These are phyloP conservation scores for Trichodelitschia bisporula DNA, from an alignment of 495 filamentous ascomycete species.

Conservation along the genomic window DNA sequence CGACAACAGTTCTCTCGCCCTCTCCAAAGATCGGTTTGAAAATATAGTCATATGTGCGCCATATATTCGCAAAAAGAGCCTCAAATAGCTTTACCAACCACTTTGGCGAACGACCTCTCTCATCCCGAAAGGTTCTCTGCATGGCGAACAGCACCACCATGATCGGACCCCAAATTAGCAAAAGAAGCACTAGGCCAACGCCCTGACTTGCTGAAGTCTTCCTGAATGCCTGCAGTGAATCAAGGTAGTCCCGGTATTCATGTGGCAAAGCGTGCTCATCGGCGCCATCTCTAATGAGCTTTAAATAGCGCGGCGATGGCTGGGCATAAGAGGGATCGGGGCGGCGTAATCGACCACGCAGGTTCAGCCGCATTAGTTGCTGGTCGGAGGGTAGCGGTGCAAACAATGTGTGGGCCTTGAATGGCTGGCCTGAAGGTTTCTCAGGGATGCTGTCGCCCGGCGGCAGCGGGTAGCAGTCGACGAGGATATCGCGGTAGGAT, in stretches of 20 bases:
- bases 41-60: constrained; percentile 49
- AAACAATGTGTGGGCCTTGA: constrained; percentile 31
- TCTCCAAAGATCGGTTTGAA: constrained; percentile 55
- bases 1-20: constrained; percentile 48
- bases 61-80: constrained; percentile 29
- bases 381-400: constrained; percentile 17
- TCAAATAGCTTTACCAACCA: constrained; percentile 34
- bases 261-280: constrained; percentile 49
- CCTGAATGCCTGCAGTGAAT: constrained; percentile 37
- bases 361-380: no score
- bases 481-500: constrained; percentile 57
- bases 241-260: constrained; percentile 48
- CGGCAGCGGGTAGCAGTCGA: constrained; percentile 43
- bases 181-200: constrained; percentile 35
- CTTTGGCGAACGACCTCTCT: constrained; percentile 35
- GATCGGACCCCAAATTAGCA: constrained; percentile 32
- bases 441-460: constrained; percentile 7
- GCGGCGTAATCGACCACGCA: constrained; percentile 19
- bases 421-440: constrained; percentile 16
- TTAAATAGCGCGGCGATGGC: constrained; percentile 59
- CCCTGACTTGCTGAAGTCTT: constrained; percentile 39
- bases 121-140: constrained; percentile 25
- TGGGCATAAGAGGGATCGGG: constrained; percentile 48
- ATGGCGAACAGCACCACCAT: constrained; percentile 25
- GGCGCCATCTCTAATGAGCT: constrained; percentile 51